Evolutionary conservation across 805 yeast genomes (phyloP), one percentile per base, ranked within the genome.

Genomic region (Zygosaccharomyces bisporus): DNA sequence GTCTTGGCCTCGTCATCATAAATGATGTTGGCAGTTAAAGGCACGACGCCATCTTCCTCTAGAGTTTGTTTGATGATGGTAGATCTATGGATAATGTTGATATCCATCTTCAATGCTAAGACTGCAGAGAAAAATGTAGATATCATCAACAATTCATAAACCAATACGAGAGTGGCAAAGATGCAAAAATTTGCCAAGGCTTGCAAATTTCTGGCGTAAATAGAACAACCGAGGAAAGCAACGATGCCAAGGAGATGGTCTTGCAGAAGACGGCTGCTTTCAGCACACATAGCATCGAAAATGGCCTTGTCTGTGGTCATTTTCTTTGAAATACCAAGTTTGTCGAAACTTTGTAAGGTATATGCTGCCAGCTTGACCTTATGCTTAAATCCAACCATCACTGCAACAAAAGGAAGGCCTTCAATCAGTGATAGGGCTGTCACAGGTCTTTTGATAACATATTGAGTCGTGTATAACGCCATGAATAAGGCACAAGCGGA

Each of bases 321-420:
- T 36, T 53, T 58, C 24, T 54, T 58, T 31, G 71, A 60, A 21
- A 68, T 55, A 25, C 66, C 68, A 32, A 61, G 54, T 49, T 53
- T 55, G 53, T 60, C 49, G 60, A 57, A 61, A 32, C 65, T 60
- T 34, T 68, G 66, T 57, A 77, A 59, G 14, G 83, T 80, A 35
- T 77, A 75, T 16, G 76, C 68, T 1, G 96, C 83, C 54, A 89
- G 74, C 8, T 79, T 71, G 14, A 86, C 77, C 56, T 90, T 88
- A 63, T 86, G 86, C 60, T 87, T 89, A 68, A 90, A 90, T 2
- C 97, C 98, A 60, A 90, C 80, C 5, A 88, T 83, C 20, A 95
- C 89, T 14, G 90, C 96, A 58, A 90, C 75, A 67, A 90, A 90
- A 18, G 98, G 98, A 36, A 90, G 69, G 18, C 97, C 97, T 68